Percentiles rank a stretch among this genome's conserved stretches.
Conservation (phyloP, 805 yeast genomes). For the Ascoidea rubescens region DNA sequence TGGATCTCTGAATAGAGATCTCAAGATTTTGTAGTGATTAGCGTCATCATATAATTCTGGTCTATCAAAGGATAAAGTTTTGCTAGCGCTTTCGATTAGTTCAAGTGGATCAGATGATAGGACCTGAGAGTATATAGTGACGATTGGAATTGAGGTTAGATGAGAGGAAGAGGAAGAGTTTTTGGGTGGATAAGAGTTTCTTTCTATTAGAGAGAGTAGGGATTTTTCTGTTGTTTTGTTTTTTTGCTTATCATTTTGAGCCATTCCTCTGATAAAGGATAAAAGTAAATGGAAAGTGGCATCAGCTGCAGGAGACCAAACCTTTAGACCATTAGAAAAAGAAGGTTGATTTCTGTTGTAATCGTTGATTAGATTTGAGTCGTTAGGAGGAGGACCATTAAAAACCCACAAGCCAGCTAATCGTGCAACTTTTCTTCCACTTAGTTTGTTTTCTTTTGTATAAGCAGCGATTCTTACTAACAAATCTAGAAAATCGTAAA, state of each 20-base stretch:
- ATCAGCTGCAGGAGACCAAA: slow-evolving; percentile 73
- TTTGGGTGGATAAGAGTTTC: slow-evolving; percentile 64
- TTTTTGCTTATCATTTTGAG: slow-evolving; percentile 44
- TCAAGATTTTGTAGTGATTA: slow-evolving; percentile 66
- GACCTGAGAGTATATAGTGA: slow-evolving; percentile 29
- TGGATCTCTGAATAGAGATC: slow-evolving; percentile 51
- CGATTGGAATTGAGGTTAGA: slow-evolving; percentile 30
- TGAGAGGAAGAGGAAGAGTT: slow-evolving; percentile 19
- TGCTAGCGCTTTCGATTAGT: slow-evolving; percentile 41
- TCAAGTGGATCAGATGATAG: slow-evolving; percentile 39
- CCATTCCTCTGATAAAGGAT: slow-evolving; percentile 68
- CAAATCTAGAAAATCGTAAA: slow-evolving; percentile 75
- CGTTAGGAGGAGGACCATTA: slow-evolving; percentile 22
- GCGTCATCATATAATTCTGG: slow-evolving; percentile 57
- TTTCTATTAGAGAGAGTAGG: slow-evolving; percentile 48
- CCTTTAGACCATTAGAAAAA: slow-evolving; percentile 57
- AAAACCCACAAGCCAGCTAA: slow-evolving; percentile 89
- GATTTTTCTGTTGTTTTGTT: slow-evolving; percentile 48
- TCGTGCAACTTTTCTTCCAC: slow-evolving; percentile 67
- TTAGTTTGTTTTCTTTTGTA: slow-evolving; percentile 62
- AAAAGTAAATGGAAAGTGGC: slow-evolving; percentile 74
- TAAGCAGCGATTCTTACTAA: slow-evolving; percentile 67
- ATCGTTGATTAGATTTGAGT: slow-evolving; percentile 4
- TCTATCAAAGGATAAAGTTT: slow-evolving; percentile 52
- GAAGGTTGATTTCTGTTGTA: slow-evolving; percentile 16